phyloP scores from a whole-genome alignment of 2,329 filamentous ascomycete species.

The Domatiomyces catenatus region DNA sequence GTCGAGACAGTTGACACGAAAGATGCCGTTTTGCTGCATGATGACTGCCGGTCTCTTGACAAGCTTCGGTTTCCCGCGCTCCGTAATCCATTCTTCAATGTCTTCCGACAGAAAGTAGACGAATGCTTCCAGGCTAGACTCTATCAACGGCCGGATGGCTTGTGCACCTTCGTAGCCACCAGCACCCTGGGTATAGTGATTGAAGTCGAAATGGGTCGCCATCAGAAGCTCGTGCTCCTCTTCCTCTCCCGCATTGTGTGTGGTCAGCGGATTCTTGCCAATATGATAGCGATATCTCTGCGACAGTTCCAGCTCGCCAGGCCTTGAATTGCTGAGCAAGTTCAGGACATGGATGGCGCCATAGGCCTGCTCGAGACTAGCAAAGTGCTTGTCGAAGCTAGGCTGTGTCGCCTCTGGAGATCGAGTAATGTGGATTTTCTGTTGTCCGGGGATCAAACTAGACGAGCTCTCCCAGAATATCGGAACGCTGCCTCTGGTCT shows the following conservation, averaged over 20 bases:
- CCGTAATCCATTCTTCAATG: constrained; percentile 34
- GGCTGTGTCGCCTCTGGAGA: constrained; percentile 83
- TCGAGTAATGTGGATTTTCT: constrained; percentile 83
- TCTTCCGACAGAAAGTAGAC: constrained; percentile 82
- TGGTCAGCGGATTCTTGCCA: constrained; percentile 54
- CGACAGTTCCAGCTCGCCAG: constrained; percentile 71
- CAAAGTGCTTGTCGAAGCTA: constrained; percentile 90
- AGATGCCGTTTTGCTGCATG: constrained; percentile 86
- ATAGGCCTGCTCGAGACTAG: constrained; percentile 69
- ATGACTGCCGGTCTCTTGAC: constrained; percentile 44
- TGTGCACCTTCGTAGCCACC: constrained; percentile 82
- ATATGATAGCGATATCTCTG: constrained; percentile 66
- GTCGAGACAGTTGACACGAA: constrained; percentile 88
- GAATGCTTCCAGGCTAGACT: constrained; percentile 67
- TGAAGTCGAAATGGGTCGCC: constrained; percentile 87
- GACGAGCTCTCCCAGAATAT: constrained; percentile 94
- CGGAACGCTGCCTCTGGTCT: constrained; percentile 82
- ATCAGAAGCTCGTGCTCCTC: constrained; percentile 55
- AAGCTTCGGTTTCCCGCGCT: constrained; percentile 26
- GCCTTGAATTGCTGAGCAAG: constrained; percentile 77
- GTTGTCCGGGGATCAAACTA: constrained; percentile 75
- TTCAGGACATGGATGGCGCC: constrained; percentile 88
- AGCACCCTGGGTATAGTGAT: constrained; percentile 78
- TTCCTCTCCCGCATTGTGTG: constrained; percentile 35
- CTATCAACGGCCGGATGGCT: constrained; percentile 64